A percentile compares a stretch with the other conserved stretches of the same genome.
These are phyloP conservation scores for Aspergillus spinulosporus DNA, from an alignment of 2,329 filamentous ascomycete species.

Conservation along the genomic window DNA sequence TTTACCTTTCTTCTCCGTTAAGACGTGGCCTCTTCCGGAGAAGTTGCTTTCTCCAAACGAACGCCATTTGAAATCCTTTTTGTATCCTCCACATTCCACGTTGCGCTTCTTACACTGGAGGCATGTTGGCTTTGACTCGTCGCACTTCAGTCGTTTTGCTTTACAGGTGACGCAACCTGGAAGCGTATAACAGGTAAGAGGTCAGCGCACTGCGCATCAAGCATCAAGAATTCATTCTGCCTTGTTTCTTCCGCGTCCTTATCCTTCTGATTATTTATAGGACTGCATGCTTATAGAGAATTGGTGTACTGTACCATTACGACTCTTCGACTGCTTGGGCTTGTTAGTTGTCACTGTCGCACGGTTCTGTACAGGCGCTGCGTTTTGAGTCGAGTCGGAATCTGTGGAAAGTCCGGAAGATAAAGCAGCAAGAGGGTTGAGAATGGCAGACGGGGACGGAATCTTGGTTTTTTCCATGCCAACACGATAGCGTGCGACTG, in stretches of 20 bases:
- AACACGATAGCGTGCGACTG: constrained; percentile 20
- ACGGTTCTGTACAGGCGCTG: constrained; percentile 16
- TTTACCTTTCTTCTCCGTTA: constrained; percentile 50
- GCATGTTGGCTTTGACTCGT: constrained; percentile 69
- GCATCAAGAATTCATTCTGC: constrained; percentile 14
- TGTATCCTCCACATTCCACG: constrained; percentile 69
- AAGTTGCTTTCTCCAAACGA: constrained; percentile 66
- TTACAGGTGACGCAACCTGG: constrained; percentile 73
- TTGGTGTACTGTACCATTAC: constrained; percentile 61
- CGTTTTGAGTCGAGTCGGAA: constrained; percentile 28
- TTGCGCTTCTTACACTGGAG: constrained; percentile 65
- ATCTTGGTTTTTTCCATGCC: constrained; percentile 62
- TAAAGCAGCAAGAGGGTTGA: constrained; percentile 36
- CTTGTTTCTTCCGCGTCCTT: constrained; percentile 10
- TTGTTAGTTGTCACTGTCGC: constrained; percentile 44
- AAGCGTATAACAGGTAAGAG: constrained; percentile 23
- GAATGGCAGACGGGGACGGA: constrained; percentile 59
- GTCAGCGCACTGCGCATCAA: constrained; percentile 32
- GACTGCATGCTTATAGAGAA: constrained; percentile 16
- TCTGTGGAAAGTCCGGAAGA: constrained; percentile 30
- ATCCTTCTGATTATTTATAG: constrained; percentile 8
- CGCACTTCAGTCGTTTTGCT: constrained; percentile 70
- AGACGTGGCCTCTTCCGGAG: constrained; percentile 32
- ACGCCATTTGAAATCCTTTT: constrained; percentile 74
- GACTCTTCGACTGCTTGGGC: constrained; percentile 72